Evolutionary conservation across 2,329 filamentous ascomycete species (phyloP), one percentile per base, ranked within the genome.

Genomic region (Mycosphaerelloides madeirae): DNA sequence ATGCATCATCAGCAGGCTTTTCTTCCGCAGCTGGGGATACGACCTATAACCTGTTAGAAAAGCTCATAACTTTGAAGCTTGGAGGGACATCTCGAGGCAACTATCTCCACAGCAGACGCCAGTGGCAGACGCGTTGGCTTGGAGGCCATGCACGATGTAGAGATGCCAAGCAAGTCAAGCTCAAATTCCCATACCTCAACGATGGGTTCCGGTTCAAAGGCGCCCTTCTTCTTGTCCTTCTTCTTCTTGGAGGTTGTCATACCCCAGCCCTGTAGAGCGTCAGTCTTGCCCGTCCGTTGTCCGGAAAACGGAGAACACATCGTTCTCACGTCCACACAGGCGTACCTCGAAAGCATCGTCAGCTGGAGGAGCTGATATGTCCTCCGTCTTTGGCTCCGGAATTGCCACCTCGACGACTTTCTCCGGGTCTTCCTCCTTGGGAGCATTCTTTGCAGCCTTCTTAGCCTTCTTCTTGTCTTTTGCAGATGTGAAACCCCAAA

Each of bases 401-500:
- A 45, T 31, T 8, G 63, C 55, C 14, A 59, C 57, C 3, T 61
- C 60, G 2, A 59, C 57, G 5, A 9, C 6, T 25, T 25, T 25
- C 22, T 25, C 22, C 2, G 53, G 56, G 22, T 57, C 59, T 13
- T 48, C 41, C 45, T 68, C 65, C 31, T 57, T 37, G 13, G 32
- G 57, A 29, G 59, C 63, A 37, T 49, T 61, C 38, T 69, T 71
- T 50, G 71, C 73, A 44, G 69, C 69, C 61, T 78, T 77, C 59
- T 74, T 74, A 25, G 58, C 48, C 50, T 68, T 69, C 56, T 74
- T 73, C 39, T 71, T 70, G 6, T 72, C 67, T 42, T 70, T 70
- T 2, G 65, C 64, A 16, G 59, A 61, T 43, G 66, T 55, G 12
- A 53, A 52, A 15, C 53, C 50, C 63, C 65, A 70, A 6, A 54